A percentile compares a stretch with the other conserved stretches of the same genome.
Evolutionary conservation across 2,329 filamentous ascomycete genomes (phyloP).

Genomic region (Coleophoma eucalyptorum): DNA sequence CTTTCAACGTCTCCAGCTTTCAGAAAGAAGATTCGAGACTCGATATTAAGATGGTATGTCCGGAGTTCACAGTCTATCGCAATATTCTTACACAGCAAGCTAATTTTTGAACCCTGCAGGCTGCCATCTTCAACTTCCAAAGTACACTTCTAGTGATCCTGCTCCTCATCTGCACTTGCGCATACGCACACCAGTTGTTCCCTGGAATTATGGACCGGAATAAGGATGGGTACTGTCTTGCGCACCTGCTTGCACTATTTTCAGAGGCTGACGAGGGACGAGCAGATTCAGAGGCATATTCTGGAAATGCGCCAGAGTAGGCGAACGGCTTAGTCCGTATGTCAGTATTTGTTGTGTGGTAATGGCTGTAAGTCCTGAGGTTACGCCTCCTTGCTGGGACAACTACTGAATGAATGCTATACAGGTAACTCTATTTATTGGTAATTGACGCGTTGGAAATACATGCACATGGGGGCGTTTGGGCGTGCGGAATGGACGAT

Average conservation of each 20-base stretch:
- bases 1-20: too few relatives aligned
- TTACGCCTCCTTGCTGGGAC: background rate
- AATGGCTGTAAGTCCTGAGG: conserved; percentile 72
- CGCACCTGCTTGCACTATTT: background rate
- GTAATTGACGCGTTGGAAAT: conserved; percentile 14
- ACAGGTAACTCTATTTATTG: conserved; percentile 27
- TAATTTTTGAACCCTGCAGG: conserved; percentile 43
- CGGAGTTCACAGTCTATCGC: too few relatives aligned
- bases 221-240: conserved; percentile 71
- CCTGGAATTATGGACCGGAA: conserved; percentile 89
- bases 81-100: too few relatives aligned
- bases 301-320: conserved; percentile 93
- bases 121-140: conserved; percentile 98
- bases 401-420: conserved; percentile 7
- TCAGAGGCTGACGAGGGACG: conserved; percentile 6
- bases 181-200: conserved; percentile 88
- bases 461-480: too few relatives aligned
- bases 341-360: conserved; percentile 89
- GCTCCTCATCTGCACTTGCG: conserved; percentile 91
- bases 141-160: conserved; percentile 92
- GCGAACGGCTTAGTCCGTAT: conserved; percentile 90
- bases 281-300: conserved; percentile 60
- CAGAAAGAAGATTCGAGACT: too few relatives aligned
- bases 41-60: conserved; percentile 8
- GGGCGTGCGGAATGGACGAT: too few relatives aligned